A percentile compares a stretch with the other conserved stretches of the same genome.
These are phyloP conservation scores for Larix sibirica DNA, from an alignment of 83 land plant species.

Conservation along the genomic window DNA sequence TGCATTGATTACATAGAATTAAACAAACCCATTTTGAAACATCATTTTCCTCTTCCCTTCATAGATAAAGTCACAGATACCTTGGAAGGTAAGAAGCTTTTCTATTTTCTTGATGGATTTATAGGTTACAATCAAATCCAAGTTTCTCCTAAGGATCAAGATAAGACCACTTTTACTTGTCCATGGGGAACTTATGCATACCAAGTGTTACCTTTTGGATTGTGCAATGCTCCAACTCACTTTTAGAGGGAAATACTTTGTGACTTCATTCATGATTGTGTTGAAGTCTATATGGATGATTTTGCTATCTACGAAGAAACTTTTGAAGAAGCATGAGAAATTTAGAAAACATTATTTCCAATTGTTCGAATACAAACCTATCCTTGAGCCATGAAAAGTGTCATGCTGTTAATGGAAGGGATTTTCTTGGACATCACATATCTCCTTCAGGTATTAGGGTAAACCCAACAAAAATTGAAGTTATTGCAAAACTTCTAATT, in stretches of 20 bases:
- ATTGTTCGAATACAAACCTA: not conserved
- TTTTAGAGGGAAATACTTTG: not conserved
- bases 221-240: not conserved
- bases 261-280: not conserved
- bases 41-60: not conserved
- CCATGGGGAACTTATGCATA: not conserved
- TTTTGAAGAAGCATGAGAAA: not conserved
- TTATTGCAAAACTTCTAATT: not conserved
- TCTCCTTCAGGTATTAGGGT: not conserved
- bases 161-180: not conserved
- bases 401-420: not conserved
- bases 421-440: not conserved
- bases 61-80: not conserved
- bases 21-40: not conserved
- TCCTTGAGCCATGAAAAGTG: not conserved
- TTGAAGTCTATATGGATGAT: not conserved
- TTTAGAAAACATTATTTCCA: too few species aligned
- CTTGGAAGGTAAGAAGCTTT: not conserved
- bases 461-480: too few species aligned
- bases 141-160: not conserved
- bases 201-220: not conserved
- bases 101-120: not conserved
- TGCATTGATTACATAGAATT: not conserved
- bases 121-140: not conserved
- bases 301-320: not conserved